These are phyloP conservation scores for Albugo candida DNA, from an alignment of 352 stramenopile species.

Conservation along the genomic window DNA sequence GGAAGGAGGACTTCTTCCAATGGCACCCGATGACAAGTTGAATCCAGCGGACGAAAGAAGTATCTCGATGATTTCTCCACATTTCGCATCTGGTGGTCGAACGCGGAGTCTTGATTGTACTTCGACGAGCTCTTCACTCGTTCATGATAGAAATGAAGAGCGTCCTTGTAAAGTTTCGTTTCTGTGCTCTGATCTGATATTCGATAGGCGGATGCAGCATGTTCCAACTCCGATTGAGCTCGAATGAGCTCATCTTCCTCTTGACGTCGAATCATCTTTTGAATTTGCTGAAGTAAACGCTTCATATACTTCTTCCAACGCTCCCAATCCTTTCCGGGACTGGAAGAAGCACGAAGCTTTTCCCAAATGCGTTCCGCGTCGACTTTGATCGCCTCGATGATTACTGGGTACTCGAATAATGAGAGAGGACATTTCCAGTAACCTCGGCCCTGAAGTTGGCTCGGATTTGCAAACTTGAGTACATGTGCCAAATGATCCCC, in stretches of 20 bases:
- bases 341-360: neutral
- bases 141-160: slow-evolving; percentile 2
- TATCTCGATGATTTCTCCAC: slow-evolving; percentile 1
- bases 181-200: neutral
- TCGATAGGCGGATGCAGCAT: neutral
- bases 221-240: neutral
- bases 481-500: neutral
- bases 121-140: slow-evolving; percentile 1
- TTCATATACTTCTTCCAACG: slow-evolving; percentile 3
- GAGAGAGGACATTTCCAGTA: neutral
- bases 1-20: slow-evolving; percentile 1
- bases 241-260: neutral
- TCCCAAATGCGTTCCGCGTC: slow-evolving; percentile 1
- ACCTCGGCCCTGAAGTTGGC: neutral
- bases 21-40: slow-evolving; percentile 1
- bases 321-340: slow-evolving; percentile 5
- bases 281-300: neutral
- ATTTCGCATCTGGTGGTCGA: slow-evolving; percentile 3
- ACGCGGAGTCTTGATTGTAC: slow-evolving; percentile 6
- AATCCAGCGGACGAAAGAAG: slow-evolving; percentile 6
- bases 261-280: slow-evolving; percentile 2
- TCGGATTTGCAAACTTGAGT: neutral
- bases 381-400: slow-evolving; percentile 1
- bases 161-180: neutral
- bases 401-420: slow-evolving; percentile 4